phyloP scores from a whole-genome alignment of 2,329 filamentous ascomycete genomes.

The Colletotrichum phormii region DNA sequence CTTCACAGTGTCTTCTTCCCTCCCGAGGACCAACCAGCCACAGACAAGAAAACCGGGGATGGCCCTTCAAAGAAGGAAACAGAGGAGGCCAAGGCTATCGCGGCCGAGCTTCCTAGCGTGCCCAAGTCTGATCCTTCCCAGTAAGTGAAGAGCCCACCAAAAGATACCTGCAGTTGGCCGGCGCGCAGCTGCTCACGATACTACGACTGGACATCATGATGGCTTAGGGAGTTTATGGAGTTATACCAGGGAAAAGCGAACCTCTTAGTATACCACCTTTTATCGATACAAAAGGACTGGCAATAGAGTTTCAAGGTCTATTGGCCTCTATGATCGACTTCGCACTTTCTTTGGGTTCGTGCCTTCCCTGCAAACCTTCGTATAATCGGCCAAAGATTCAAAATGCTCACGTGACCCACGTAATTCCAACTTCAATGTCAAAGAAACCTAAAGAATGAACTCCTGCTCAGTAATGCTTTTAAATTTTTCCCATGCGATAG shows the following conservation, averaged over 20 bases:
- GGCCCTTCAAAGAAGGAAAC: constrained; percentile 40
- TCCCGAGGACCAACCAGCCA: constrained; percentile 34
- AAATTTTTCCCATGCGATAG: not conserved
- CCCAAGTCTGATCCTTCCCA: constrained; percentile 46
- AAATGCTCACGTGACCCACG: not conserved
- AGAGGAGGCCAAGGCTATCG: constrained; percentile 42
- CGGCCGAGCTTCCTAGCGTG: constrained; percentile 49
- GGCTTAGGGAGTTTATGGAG: constrained; percentile 3
- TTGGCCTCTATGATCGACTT: not conserved
- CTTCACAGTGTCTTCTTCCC: constrained; percentile 25
- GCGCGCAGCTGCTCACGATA: not conserved
- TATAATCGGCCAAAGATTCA: not conserved
- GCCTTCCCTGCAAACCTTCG: not conserved
- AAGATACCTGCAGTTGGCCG: no score
- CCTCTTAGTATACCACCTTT: not conserved
- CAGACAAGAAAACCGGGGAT: constrained; percentile 35
- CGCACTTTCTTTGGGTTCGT: not conserved
- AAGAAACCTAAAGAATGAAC: not conserved
- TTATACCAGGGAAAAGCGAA: not conserved
- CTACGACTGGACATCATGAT: not conserved
- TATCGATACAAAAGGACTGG: not conserved
- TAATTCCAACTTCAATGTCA: not conserved
- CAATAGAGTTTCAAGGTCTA: not conserved
- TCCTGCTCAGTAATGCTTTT: no score
- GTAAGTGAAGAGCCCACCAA: not conserved